phyloP scores from a whole-genome alignment of 257 asterid species.

The Nicotiana benthamiana region DNA sequence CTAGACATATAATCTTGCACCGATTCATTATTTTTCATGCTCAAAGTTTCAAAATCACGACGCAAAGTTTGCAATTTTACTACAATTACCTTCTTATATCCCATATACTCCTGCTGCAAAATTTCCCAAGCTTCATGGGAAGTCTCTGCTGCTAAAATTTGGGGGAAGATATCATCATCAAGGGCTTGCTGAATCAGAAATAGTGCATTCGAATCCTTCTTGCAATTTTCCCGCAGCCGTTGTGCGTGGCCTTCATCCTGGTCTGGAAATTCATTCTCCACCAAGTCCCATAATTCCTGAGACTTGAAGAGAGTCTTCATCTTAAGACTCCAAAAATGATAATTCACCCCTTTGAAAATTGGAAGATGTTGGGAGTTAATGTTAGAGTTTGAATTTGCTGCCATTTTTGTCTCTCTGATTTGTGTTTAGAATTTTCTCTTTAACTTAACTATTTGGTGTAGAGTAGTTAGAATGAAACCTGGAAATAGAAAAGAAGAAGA shows the following conservation, averaged over 20 bases:
- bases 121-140: neutral
- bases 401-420: neutral
- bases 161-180: neutral
- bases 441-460: too few relatives aligned
- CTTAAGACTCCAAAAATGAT: neutral
- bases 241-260: neutral
- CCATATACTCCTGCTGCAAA: neutral
- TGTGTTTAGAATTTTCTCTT: too few relatives aligned
- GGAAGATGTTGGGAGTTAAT: neutral
- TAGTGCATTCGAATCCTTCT: neutral
- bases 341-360: neutral
- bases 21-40: neutral
- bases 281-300: neutral
- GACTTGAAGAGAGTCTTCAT: neutral
- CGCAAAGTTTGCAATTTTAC: neutral
- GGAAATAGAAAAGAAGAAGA: too few relatives aligned
- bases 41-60: too few relatives aligned
- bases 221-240: neutral
- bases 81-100: neutral
- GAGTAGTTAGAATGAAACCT: too few relatives aligned
- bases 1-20: neutral
- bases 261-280: neutral
- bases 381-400: neutral
- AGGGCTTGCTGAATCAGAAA: conserved; percentile 2
- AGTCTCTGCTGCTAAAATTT: neutral